Percentiles rank a stretch among this genome's conserved stretches.
Evolutionary conservation across 225 moss, liverwort and hornwort species (phyloP).

Genomic region (Neckera pumila): DNA sequence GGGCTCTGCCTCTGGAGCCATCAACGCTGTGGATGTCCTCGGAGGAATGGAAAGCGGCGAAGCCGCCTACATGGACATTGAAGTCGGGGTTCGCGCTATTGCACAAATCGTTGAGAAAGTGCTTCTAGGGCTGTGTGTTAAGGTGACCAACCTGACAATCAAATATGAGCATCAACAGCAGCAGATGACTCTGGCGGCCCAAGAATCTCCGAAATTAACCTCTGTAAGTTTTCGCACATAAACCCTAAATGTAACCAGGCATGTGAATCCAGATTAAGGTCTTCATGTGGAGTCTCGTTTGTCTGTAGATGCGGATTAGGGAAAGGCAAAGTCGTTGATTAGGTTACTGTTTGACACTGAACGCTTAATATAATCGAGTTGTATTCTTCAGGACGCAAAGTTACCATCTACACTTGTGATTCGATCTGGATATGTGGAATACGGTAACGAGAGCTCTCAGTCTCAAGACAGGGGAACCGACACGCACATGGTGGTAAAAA

Average conservation of each 20-base stretch:
- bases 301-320: not conserved
- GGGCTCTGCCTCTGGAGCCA: not conserved
- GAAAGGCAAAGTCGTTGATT: not conserved
- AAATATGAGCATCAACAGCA: constrained; percentile 46
- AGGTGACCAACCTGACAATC: constrained; percentile 64
- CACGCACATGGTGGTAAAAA: constrained; percentile 61
- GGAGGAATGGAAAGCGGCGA: constrained; percentile 38
- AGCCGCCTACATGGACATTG: constrained; percentile 76
- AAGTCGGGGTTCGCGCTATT: constrained; percentile 91
- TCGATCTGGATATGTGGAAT: constrained; percentile 60
- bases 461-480: constrained; percentile 32
- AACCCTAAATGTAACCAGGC: constrained; percentile 1
- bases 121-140: constrained; percentile 73
- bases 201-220: not conserved
- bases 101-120: constrained; percentile 94
- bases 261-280: not conserved
- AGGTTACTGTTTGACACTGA: not conserved
- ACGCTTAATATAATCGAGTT: not conserved
- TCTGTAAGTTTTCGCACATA: constrained; percentile 10
- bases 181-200: not conserved
- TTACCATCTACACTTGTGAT: constrained; percentile 36
- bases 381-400: constrained; percentile 14
- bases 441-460: constrained; percentile 53
- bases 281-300: not conserved
- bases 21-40: constrained; percentile 13